Evolutionary conservation across 2,329 filamentous ascomycete genomes (phyloP).

Genomic region (Stenocarpella maydis): DNA sequence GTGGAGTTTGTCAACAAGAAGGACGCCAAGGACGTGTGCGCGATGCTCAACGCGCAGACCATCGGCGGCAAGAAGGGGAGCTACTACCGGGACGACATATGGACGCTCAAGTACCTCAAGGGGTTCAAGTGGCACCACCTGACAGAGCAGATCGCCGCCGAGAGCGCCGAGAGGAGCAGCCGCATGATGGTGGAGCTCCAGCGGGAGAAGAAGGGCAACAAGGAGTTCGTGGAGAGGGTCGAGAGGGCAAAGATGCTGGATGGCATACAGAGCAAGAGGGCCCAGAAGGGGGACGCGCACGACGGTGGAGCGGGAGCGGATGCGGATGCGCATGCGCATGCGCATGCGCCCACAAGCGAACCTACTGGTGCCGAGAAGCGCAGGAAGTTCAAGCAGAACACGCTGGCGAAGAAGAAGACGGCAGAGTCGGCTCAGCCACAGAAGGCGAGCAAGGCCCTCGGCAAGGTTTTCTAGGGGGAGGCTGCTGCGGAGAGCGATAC

Average conservation of each 20-base stretch:
- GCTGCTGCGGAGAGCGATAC: not conserved
- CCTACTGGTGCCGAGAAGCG: slow-evolving; percentile 43
- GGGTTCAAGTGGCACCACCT: slow-evolving; percentile 84
- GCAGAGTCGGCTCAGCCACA: slow-evolving; percentile 57
- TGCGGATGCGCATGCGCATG: slow-evolving; percentile 38
- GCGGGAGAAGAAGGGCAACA: slow-evolving; percentile 80
- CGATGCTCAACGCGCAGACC: slow-evolving; percentile 77
- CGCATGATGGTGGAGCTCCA: slow-evolving; percentile 81
- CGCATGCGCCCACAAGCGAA: not conserved
- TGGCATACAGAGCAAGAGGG: slow-evolving; percentile 71
- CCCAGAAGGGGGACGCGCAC: slow-evolving; percentile 47
- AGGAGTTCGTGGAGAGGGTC: slow-evolving; percentile 80
- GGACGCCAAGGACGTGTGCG: slow-evolving; percentile 79
- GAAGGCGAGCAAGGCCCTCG: slow-evolving; percentile 66
- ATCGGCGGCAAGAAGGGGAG: slow-evolving; percentile 86
- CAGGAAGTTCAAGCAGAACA: slow-evolving; percentile 73
- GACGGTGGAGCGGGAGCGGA: slow-evolving; percentile 44
- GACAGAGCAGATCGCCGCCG: slow-evolving; percentile 80
- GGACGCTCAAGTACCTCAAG: slow-evolving; percentile 82
- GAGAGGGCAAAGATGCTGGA: slow-evolving; percentile 83
- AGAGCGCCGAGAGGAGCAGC: slow-evolving; percentile 81
- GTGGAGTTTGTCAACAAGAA: slow-evolving; percentile 81
- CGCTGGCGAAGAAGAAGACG: slow-evolving; percentile 60
- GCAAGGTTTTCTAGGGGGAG: slow-evolving; percentile 66
- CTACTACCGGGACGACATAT: slow-evolving; percentile 87